Evolutionary conservation across 495 filamentous ascomycete species (phyloP).

Genomic region (Pyrenopolyporus hunteri): DNA sequence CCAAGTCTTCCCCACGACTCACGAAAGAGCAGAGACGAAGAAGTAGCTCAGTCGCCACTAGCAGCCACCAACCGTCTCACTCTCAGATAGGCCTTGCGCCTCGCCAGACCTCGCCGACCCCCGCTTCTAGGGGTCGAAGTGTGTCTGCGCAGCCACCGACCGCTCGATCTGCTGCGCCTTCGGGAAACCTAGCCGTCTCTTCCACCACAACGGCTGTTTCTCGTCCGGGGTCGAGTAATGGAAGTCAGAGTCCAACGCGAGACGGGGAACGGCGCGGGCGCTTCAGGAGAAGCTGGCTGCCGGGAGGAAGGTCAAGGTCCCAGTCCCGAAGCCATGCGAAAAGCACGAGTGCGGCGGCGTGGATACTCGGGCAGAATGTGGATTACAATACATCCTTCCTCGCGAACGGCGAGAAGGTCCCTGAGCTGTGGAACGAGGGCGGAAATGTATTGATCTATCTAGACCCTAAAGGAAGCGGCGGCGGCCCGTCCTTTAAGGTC

Average conservation of each 20-base stretch:
- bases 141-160: conserved; percentile 48
- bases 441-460: conserved; percentile 87
- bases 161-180: conserved; percentile 19
- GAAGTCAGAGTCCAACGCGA: conserved; percentile 41
- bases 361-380: conserved; percentile 65
- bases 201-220: conserved; percentile 12
- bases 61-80: conserved; percentile 17
- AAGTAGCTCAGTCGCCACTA: conserved; percentile 38
- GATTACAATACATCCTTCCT: conserved; percentile 67
- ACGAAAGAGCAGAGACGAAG: conserved; percentile 37
- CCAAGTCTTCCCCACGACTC: conserved; percentile 36
- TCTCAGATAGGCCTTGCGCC: conserved; percentile 22
- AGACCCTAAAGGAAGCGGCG: conserved; percentile 68
- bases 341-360: conserved; percentile 53
- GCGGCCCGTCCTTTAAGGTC: conserved; percentile 78
- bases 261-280: conserved; percentile 42
- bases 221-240: conserved; percentile 44
- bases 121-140: conserved; percentile 44
- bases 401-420: conserved; percentile 66
- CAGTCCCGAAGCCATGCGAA: conserved; percentile 43
- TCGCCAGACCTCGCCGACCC: conserved; percentile 35
- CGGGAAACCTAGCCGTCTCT: conserved; percentile 41
- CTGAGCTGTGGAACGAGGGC: conserved; percentile 86
- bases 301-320: conserved; percentile 51
- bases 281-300: conserved; percentile 52